Evolutionary conservation across 768 basidiomycete species (phyloP).

Genomic region (Leccinum boreale): DNA sequence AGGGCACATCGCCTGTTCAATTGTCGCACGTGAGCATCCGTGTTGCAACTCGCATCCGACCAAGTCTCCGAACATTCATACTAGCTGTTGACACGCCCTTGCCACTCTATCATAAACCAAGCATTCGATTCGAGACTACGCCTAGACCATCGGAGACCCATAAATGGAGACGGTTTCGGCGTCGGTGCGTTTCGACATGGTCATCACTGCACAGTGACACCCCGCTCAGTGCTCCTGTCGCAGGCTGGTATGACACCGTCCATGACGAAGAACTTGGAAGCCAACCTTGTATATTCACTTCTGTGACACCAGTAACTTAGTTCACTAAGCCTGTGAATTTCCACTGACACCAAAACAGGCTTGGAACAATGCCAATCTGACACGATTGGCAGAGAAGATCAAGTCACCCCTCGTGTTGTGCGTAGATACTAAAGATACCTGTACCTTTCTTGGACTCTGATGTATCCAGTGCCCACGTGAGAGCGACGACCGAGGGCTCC

Average conservation of each 20-base stretch:
- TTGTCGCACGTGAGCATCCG: constrained; percentile 67
- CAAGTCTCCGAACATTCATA: constrained; percentile 5
- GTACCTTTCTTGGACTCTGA: not conserved
- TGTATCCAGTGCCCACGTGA: constrained; percentile 72
- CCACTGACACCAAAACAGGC: constrained; percentile 51
- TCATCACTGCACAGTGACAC: not conserved
- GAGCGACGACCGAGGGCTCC: constrained; percentile 90
- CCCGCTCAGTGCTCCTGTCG: not conserved
- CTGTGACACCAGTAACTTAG: constrained; percentile 77
- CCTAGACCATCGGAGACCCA: constrained; percentile 76
- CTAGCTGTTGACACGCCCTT: constrained; percentile 87
- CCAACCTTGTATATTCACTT: constrained; percentile 95
- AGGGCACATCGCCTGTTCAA: constrained; percentile 90
- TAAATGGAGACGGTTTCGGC: constrained; percentile 95
- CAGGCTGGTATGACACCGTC: constrained; percentile 93
- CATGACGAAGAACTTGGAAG: constrained; percentile 79
- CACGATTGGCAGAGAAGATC: constrained; percentile 95
- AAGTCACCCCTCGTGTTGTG: constrained; percentile 94
- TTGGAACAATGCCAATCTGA: constrained; percentile 94
- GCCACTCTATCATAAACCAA: constrained; percentile 96
- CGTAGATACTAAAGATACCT: constrained; percentile 25
- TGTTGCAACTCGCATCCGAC: not conserved
- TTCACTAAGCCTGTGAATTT: not conserved
- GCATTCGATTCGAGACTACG: constrained; percentile 93
- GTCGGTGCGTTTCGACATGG: constrained; percentile 58